Evolutionary conservation across 2,329 filamentous ascomycete species (phyloP), one percentile per base, ranked within the genome.

Genomic region (Verticillium isaacii): DNA sequence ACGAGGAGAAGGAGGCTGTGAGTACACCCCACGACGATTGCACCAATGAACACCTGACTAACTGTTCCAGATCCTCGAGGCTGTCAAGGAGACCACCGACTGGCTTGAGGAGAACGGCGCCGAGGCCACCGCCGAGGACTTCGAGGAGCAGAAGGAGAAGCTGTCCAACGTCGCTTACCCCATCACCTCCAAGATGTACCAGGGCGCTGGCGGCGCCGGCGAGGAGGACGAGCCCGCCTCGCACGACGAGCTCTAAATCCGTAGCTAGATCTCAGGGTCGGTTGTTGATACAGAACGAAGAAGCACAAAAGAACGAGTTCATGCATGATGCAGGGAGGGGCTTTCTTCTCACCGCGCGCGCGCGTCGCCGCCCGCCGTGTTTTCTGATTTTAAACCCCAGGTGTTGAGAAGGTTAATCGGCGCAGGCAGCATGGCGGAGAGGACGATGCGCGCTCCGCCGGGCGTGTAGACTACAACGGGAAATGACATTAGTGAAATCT

Each of bases 71-170:
- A 88, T 99, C 71, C 82, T 96, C 67, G 93, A 97, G 68, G 95
- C 95, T 66, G 88, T 99, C 82, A 98, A 98, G 90, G 95, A 99
- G 84, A 84, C 92, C 66, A 89, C 89, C 71, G 93, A 97, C 77
- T 99, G 95, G 95, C 89, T 99, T 64, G 93, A 97, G 71, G 92
- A 96, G 86, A 96, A 97, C 81, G 91, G 87, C 68, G 87, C 89
- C 68, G 89, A 90, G 59, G 95, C 95, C 67, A 87, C 84, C 69
- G 85, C 92, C 63, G 94, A 97, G 83, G 95, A 98, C 83, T 97
- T 98, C 72, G 93, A 97, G 80, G 95, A 99, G 87, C 94, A 98
- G 85, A 97, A 96, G 85, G 94, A 99, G 90, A 97, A 97, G 87
- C 87, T 99, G 69, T 96, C 91, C 72, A 90, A 91, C 78, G 91